Conservation (phyloP, 192 early-diverging fungal genomes). For the Rhizophlyctis rosea region DNA sequence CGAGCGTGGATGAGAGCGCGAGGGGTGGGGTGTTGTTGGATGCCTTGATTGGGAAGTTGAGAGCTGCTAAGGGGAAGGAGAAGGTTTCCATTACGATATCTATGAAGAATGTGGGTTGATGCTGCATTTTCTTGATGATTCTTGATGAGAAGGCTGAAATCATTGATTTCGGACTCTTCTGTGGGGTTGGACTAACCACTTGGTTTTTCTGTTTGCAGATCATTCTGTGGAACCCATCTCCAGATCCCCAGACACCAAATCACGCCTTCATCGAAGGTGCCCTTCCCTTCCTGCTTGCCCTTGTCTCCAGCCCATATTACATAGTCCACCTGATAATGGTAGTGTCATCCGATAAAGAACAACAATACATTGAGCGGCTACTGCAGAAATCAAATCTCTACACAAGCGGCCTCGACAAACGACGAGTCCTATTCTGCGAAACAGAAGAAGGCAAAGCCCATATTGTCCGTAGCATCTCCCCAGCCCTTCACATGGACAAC, state of each 20-base stretch:
- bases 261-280: conserved; percentile 67
- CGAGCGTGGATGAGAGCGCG: too few species aligned
- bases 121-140: neutral
- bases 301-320: conserved; percentile 28
- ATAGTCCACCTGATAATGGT: conserved; percentile 57
- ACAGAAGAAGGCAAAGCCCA: conserved; percentile 64
- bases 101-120: conserved; percentile 50
- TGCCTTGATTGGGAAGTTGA: too few species aligned
- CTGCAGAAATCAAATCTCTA: conserved; percentile 15
- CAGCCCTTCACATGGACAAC: conserved; percentile 62
- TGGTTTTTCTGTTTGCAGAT: conserved; percentile 42
- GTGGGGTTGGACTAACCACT: neutral
- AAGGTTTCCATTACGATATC: conserved; percentile 57
- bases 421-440: conserved; percentile 68
- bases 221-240: conserved; percentile 75
- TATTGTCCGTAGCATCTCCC: conserved; percentile 67
- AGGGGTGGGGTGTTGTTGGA: too few species aligned
- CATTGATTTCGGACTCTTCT: conserved; percentile 7
- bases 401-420: conserved; percentile 48
- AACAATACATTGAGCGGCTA: conserved; percentile 46
- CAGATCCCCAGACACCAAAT: conserved; percentile 61
- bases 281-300: conserved; percentile 48
- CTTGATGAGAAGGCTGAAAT: neutral
- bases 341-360: conserved; percentile 52
- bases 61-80: too few species aligned